Conservation (phyloP, 345 rosid species). For the Lenwebbia sp. region DNA sequence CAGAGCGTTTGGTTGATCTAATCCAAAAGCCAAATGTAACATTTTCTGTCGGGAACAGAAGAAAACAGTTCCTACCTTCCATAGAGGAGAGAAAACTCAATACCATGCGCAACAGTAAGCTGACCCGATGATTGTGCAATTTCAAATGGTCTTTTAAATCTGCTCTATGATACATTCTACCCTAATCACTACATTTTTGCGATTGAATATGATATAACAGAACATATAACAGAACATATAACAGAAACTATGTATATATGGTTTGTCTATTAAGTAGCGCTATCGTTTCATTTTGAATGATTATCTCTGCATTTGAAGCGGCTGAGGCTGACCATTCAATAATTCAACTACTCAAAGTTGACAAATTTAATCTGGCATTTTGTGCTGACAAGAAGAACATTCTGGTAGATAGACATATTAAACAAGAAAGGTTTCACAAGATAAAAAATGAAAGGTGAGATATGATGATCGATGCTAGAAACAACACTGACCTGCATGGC, state of each 20-base stretch:
- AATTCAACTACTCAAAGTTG: not conserved
- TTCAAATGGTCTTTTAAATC: not conserved
- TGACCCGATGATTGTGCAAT: not conserved
- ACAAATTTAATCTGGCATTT: not conserved
- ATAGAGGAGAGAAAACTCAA: not conserved
- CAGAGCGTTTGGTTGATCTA: not conserved
- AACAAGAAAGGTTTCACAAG: not conserved
- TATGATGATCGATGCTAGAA: not conserved
- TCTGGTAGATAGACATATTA: not conserved
- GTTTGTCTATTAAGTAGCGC: not conserved
- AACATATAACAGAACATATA: not conserved
- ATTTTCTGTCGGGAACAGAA: not conserved
- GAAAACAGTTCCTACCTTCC: not conserved
- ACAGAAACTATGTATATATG: not conserved
- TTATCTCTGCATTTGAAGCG: not conserved
- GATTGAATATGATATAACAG: not conserved
- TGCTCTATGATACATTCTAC: not conserved
- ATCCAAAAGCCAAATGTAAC: not conserved
- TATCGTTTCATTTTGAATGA: not conserved
- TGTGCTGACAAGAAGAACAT: not conserved
- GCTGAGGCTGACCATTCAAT: not conserved
- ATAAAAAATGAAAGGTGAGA: not conserved
- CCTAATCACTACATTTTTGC: not conserved
- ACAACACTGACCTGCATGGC: slow-evolving; percentile 57
- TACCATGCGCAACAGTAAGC: not conserved